Base-by-base conservation (phyloP, 345 rosid species). In the Draba incana region DNA sequence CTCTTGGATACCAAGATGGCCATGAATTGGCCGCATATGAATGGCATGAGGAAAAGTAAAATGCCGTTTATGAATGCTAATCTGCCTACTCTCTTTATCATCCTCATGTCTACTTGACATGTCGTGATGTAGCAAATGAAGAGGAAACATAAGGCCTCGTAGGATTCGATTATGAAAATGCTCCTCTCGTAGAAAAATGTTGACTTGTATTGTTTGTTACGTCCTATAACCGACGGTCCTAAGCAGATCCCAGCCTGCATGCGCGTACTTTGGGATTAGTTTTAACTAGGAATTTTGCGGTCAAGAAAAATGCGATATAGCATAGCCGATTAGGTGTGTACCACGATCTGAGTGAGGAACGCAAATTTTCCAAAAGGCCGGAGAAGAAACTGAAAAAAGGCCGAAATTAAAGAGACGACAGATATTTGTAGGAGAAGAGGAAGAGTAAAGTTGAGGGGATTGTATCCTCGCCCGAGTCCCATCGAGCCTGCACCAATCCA, bases 181-280 rank as follows among this genome's bases (percentile, higher is more conserved):
- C 78, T 66, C 33, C 66, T 71, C 15, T 62, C 31, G 53, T 79
- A 59, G 57, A 68, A 74, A 30, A 74, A 39, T 16, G 69, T 46
- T 1, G 53, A 6, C 55, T 27, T 43, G 61, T 76, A 71, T 5
- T 8, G 6, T 8, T 71, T 74, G 65, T 58, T 55, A 4, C 54
- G 69, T 42, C 78, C 84, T 6, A 83, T 61, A 20, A 69, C 51
- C 8, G 83, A 66, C 5, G 84, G 81, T 45, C 84, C 80, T 46
- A 83, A 5, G 54, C 52, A 62, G 9, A 83, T 75, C 30, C 81
- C 83, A 62, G 81, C 84, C 87, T 83, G 68, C 7, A 8, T 2
- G 39, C 37, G 6, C 6, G 8, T 33, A 8, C 8, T 35, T 35
- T 35, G 39, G 10, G 39, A 35, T 35, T 35, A 35, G 39, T 35